These are phyloP conservation scores for Ganoderma sinense DNA, from an alignment of 1,284 basidiomycete genomes.

Conservation along the genomic window DNA sequence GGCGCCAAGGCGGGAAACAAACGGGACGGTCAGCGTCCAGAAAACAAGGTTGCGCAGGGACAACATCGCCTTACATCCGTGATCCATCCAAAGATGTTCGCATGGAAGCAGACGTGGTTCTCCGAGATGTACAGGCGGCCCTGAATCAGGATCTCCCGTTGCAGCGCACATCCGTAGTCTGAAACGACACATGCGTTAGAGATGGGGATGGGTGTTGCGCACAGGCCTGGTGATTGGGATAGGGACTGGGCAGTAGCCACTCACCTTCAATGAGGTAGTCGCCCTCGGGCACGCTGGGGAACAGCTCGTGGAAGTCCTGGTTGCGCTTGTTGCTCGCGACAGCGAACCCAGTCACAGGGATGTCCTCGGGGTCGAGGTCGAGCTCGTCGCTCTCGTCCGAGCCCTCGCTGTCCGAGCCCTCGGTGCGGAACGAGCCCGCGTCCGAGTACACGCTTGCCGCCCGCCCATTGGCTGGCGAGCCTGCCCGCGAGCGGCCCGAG, in stretches of 20 bases:
- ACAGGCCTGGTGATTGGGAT: neutral
- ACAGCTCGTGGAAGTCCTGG: slow-evolving; percentile 95
- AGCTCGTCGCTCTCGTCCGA: slow-evolving; percentile 51
- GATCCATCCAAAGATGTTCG: slow-evolving; percentile 99
- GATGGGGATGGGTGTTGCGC: neutral
- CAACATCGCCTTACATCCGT: slow-evolving; percentile 80
- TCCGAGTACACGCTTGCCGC: slow-evolving; percentile 40
- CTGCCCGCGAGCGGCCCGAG: slow-evolving; percentile 36
- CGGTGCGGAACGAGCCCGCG: slow-evolving; percentile 40
- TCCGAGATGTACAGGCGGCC: slow-evolving; percentile 97
- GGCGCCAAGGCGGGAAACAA: neutral
- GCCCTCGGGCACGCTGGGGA: slow-evolving; percentile 89
- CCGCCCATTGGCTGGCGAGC: slow-evolving; percentile 34
- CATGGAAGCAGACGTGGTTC: slow-evolving; percentile 98
- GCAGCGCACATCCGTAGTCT: slow-evolving; percentile 98
- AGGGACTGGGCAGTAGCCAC: slow-evolving; percentile 29
- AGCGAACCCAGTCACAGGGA: slow-evolving; percentile 92
- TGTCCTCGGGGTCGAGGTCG: slow-evolving; percentile 71
- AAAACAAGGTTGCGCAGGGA: slow-evolving; percentile 22
- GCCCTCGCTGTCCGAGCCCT: slow-evolving; percentile 38
- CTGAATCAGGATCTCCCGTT: slow-evolving; percentile 96
- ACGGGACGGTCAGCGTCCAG: neutral
- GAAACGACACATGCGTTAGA: slow-evolving; percentile 10
- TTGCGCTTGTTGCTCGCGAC: slow-evolving; percentile 96
- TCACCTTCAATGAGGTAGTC: slow-evolving; percentile 98